Evolutionary conservation across 208 protist genomes (phyloP).

Genomic region (Phytomonas sp.): DNA sequence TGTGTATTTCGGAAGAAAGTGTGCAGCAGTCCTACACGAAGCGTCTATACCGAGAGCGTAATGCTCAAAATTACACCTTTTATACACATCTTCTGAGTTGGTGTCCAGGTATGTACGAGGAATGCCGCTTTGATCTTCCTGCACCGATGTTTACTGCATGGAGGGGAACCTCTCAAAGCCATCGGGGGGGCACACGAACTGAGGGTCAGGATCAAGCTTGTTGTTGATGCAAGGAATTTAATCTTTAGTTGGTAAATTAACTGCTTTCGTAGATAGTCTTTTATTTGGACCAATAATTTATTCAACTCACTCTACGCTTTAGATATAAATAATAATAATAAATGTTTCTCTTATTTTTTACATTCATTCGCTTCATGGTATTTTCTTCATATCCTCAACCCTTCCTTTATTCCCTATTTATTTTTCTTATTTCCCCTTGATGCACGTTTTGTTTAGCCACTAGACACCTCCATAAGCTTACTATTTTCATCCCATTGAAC

Average conservation of each 20-base stretch:
- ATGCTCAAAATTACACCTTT: slow-evolving; percentile 73
- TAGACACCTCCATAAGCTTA: neutral
- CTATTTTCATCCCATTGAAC: neutral
- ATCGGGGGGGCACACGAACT: neutral
- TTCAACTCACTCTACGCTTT: neutral
- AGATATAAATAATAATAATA: neutral
- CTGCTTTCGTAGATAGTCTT: neutral
- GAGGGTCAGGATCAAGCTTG: neutral
- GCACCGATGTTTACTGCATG: neutral
- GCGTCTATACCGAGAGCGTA: slow-evolving; percentile 58
- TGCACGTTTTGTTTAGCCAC: neutral
- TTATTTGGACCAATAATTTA: neutral
- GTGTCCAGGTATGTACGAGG: slow-evolving; percentile 67
- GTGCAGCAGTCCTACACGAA: slow-evolving; percentile 68
- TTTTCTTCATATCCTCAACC: neutral
- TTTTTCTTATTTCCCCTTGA: neutral
- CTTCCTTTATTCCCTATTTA: neutral
- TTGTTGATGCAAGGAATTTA: neutral
- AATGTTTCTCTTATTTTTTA: neutral
- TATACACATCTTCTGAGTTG: slow-evolving; percentile 83
- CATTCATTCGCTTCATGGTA: neutral
- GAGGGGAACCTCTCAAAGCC: neutral
- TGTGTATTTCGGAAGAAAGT: slow-evolving; percentile 72
- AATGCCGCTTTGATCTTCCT: slow-evolving; percentile 21
- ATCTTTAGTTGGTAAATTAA: neutral